A percentile compares a stretch with the other conserved stretches of the same genome.
Evolutionary conservation across 2,329 filamentous ascomycete species (phyloP).

Genomic region (Berkeleyomyces rouxiae): DNA sequence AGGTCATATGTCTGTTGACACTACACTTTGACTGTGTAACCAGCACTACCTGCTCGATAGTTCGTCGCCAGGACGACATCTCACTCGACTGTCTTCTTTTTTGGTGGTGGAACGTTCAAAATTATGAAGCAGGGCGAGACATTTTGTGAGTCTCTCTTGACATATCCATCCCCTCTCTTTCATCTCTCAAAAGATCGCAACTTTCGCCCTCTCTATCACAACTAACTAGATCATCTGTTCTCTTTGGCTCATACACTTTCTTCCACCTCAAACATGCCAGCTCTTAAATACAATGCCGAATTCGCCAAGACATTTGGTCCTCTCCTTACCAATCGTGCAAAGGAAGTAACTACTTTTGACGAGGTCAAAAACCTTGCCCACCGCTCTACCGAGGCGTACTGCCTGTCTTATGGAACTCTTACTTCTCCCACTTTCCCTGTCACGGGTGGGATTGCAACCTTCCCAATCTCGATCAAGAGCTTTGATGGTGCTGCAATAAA

Average conservation of each 20-base stretch:
- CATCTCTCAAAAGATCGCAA: background rate
- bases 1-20: background rate
- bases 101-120: too few species aligned
- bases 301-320: slow-evolving; percentile 4
- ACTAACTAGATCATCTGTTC: too few species aligned
- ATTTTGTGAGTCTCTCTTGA: too few species aligned
- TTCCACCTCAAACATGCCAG: background rate
- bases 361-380: background rate
- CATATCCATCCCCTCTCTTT: too few species aligned
- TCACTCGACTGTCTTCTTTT: too few species aligned
- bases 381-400: background rate
- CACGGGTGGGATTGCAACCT: background rate
- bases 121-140: too few species aligned
- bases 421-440: background rate
- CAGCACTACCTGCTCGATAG: too few species aligned
- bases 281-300: slow-evolving; percentile 4
- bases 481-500: slow-evolving; percentile 14
- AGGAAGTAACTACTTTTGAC: background rate
- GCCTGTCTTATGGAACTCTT: slow-evolving; percentile 2
- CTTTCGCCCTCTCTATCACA: background rate
- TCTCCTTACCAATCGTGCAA: background rate
- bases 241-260: too few species aligned
- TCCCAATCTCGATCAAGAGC: slow-evolving; percentile 13
- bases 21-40: background rate
- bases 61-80: too few species aligned